phyloP scores from a whole-genome alignment of 2,329 filamentous ascomycete genomes.

The Sclerotinia nivalis region DNA sequence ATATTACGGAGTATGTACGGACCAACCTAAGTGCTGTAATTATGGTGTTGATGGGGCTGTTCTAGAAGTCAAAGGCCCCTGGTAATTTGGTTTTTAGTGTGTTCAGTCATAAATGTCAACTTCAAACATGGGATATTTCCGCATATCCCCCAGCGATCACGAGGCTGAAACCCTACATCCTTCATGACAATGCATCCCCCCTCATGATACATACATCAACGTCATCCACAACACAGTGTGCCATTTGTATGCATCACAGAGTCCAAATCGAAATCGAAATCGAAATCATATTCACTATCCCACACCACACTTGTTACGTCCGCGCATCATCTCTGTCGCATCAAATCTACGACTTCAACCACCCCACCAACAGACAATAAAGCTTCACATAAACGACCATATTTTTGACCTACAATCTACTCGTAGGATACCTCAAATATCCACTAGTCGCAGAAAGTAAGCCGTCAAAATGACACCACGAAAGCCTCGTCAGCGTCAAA shows the following conservation, averaged over 20 bases:
- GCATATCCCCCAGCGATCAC: not conserved
- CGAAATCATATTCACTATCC: not conserved
- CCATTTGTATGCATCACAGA: not conserved
- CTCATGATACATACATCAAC: not conserved
- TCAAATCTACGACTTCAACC: not conserved
- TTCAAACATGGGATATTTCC: too few species aligned
- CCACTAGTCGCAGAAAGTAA: not conserved
- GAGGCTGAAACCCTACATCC: slow-evolving; percentile 4
- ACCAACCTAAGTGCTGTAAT: slow-evolving; percentile 3
- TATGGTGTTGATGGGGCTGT: not conserved
- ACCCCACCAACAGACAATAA: not conserved
- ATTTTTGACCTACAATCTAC: not conserved
- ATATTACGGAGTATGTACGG: not conserved
- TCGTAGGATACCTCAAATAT: not conserved
- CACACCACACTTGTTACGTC: not conserved
- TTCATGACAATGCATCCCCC: not conserved
- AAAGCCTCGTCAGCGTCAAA: slow-evolving; percentile 42
- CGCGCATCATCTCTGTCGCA: not conserved
- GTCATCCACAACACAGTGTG: not conserved
- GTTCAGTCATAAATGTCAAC: not conserved
- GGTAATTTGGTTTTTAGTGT: not conserved
- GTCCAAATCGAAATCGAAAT: not conserved
- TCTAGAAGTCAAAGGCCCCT: not conserved
- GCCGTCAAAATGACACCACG: slow-evolving; percentile 43
- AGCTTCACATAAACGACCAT: not conserved